phyloP scores from a whole-genome alignment of 257 asterid genomes.

The Plantago elongata region DNA sequence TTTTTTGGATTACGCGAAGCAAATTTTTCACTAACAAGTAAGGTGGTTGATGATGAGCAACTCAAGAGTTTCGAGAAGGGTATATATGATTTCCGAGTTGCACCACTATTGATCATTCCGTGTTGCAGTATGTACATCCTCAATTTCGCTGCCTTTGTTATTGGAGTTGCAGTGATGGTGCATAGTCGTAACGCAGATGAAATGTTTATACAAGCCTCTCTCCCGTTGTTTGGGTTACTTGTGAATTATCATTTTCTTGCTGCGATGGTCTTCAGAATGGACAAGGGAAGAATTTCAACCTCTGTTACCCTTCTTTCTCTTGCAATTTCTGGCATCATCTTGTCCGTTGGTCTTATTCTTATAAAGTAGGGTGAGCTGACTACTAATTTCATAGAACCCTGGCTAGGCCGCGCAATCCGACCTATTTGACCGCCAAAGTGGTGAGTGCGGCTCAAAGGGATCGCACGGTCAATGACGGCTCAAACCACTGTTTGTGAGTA shows the following conservation, averaged over 20 bases:
- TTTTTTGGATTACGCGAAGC: constrained; percentile 41
- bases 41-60: constrained; percentile 46
- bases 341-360: constrained; percentile 25
- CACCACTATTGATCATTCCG: constrained; percentile 40
- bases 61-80: constrained; percentile 36
- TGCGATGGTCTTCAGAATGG: constrained; percentile 63
- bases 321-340: constrained; percentile 14
- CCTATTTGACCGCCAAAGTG: no score
- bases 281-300: constrained; percentile 35
- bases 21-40: constrained; percentile 51
- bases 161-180: constrained; percentile 30
- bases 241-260: constrained; percentile 50
- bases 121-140: constrained; percentile 41
- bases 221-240: constrained; percentile 36
- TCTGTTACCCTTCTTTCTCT: constrained; percentile 27
- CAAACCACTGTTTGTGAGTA: no score
- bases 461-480: no score
- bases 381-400: no score
- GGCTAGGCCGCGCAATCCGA: no score
- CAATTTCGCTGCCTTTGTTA: constrained; percentile 33
- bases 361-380: constrained; percentile 6
- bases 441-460: no score
- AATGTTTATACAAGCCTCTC: constrained; percentile 33
- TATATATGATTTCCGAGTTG: constrained; percentile 45
- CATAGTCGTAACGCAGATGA: constrained; percentile 15